Conservation (phyloP, 495 filamentous ascomycete species). For the Aspergillus sclerotioniger region DNA sequence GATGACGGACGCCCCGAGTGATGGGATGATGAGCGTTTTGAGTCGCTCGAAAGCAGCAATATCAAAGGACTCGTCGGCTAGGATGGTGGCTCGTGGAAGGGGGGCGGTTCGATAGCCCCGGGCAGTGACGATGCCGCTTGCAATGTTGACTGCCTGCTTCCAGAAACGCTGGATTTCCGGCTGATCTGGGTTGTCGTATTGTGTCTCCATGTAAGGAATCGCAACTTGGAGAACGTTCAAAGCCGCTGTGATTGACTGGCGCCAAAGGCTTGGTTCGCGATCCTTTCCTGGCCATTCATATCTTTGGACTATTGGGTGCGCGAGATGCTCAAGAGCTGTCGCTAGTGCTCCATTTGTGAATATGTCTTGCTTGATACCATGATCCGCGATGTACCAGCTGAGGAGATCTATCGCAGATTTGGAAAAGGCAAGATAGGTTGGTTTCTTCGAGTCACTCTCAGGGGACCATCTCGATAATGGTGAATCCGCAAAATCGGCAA, state of each 20-base stretch:
- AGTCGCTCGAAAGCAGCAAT: slow-evolving; percentile 68
- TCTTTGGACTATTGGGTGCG: slow-evolving; percentile 67
- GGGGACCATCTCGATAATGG: slow-evolving; percentile 56
- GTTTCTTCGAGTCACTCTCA: slow-evolving; percentile 41
- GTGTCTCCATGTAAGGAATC: slow-evolving; percentile 58
- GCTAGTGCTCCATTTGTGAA: slow-evolving; percentile 63
- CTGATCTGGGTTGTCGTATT: slow-evolving; percentile 34
- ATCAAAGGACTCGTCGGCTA: slow-evolving; percentile 68
- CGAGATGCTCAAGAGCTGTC: slow-evolving; percentile 60
- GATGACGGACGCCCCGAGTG: slow-evolving; percentile 63
- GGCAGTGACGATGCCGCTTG: slow-evolving; percentile 43
- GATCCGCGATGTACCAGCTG: slow-evolving; percentile 58
- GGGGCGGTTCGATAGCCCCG: slow-evolving; percentile 30
- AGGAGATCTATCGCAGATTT: slow-evolving; percentile 71
- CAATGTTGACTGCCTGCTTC: slow-evolving; percentile 38
- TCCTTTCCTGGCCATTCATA: slow-evolving; percentile 65
- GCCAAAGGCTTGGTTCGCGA: slow-evolving; percentile 68
- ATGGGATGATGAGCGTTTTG: slow-evolving; percentile 68
- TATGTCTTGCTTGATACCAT: slow-evolving; percentile 62
- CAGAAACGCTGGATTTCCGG: slow-evolving; percentile 40
- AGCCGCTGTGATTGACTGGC: slow-evolving; percentile 66
- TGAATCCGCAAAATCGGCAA: slow-evolving; percentile 62
- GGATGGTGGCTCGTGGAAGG: slow-evolving; percentile 27
- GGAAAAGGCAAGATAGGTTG: slow-evolving; percentile 84
- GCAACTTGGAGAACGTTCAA: slow-evolving; percentile 67